Conservation (phyloP, 805 yeast species). For the Zygoascus ofunaensis region DNA sequence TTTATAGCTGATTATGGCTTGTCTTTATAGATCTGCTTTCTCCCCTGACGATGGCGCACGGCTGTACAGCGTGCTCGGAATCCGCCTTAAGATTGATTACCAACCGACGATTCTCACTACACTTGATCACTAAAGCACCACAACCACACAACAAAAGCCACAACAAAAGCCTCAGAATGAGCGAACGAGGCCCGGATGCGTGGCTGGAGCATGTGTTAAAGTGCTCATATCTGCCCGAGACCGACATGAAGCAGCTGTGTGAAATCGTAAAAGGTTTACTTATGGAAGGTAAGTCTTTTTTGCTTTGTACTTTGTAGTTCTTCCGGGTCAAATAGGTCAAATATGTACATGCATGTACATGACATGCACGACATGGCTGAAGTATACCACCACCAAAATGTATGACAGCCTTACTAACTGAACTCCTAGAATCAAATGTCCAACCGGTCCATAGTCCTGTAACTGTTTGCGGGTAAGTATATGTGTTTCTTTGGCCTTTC, state of each 20-base stretch:
- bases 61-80: too few species aligned
- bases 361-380: not conserved
- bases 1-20: too few species aligned
- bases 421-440: conserved; percentile 60
- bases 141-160: not conserved
- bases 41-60: too few species aligned
- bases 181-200: conserved; percentile 66
- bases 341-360: not conserved
- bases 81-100: not conserved
- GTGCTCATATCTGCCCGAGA: conserved; percentile 80
- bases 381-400: not conserved
- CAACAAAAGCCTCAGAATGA: not conserved
- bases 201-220: conserved; percentile 93
- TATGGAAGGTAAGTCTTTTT: conserved; percentile 53
- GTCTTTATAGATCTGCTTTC: too few species aligned
- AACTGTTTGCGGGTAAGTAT: conserved; percentile 61
- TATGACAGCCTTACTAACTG: not conserved
- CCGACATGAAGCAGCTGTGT: conserved; percentile 93
- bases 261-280: conserved; percentile 88
- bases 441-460: conserved; percentile 92
- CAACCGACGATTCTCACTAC: not conserved
- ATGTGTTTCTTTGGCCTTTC: not conserved
- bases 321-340: not conserved
- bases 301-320: not conserved
- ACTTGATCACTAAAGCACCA: not conserved